Base-by-base conservation (phyloP, 2,329 filamentous ascomycete species). In the Penicillium sp. region DNA sequence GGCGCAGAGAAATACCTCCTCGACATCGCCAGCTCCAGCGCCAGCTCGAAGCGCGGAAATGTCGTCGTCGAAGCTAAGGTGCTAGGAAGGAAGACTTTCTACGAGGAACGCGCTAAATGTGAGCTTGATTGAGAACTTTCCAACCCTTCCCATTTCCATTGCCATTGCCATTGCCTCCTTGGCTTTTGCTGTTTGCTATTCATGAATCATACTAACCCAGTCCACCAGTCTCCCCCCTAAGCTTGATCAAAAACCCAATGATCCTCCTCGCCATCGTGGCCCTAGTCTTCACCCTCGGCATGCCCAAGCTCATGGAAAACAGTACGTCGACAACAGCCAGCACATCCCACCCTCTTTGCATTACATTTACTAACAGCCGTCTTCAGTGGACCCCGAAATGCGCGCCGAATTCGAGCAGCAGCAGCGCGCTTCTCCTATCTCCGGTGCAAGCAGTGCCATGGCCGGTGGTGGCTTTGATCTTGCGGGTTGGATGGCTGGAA, bases 251-350 rank as follows among this genome's bases (percentile, higher is more conserved):
- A 80, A 96, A 91, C 71, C 94, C 94, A 3, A 97, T 97, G 92
- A 97, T 97, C 60, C 82, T 99, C 56, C 88, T 99, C 79, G 92
- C 89, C 4, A 76, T 96, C 29, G 86, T 94, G 34, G 91, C 88
- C 58, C 85, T 97, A 79, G 87, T 79, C 5, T 79, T 97, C 62
- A 92, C 96, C 59, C 83, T 97, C 66, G 92, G 92, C 62, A 91
- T 97, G 89, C 94, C 94, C 13, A 94, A 97, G 75, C 75, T 99
- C 52, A 87, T 97, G 79, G 92, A 97, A 48, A 97, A 94, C 71
- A 96, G 92, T 97, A 85, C 59, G 91, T 83, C 33, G n/a, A n/a
- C n/a, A n/a, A n/a, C n/a, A n/a, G n/a, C n/a, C n/a, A n/a, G n/a
- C n/a, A n/a, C n/a, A 24, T 21, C 28, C 23, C 18, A 5, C 8